A percentile compares a stretch with the other conserved stretches of the same genome.
Conservation (phyloP, 148 eudicot species). For the Dysphania ambrosioides region DNA sequence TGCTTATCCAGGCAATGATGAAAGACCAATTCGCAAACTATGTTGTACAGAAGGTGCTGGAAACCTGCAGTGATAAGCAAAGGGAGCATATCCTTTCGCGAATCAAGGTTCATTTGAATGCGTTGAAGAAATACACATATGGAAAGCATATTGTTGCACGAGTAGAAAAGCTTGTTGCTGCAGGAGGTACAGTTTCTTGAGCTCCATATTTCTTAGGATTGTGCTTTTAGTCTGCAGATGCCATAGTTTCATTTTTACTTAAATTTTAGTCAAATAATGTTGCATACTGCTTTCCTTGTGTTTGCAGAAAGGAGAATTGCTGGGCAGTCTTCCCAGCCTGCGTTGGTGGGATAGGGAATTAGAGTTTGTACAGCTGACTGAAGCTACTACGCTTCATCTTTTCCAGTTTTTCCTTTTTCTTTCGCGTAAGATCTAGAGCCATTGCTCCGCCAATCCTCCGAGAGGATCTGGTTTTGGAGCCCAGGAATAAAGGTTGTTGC, state of each 20-base stretch:
- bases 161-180: slow-evolving; percentile 94
- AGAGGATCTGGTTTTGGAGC: slow-evolving; percentile 33
- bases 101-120: slow-evolving; percentile 84
- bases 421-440: slow-evolving; percentile 19
- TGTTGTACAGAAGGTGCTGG: slow-evolving; percentile 93
- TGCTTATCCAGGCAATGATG: slow-evolving; percentile 80
- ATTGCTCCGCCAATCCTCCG: slow-evolving; percentile 28
- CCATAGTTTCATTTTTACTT: neutral
- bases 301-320: slow-evolving; percentile 65
- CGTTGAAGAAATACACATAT: slow-evolving; percentile 86
- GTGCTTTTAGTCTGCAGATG: neutral
- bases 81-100: slow-evolving; percentile 73
- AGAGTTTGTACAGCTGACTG: slow-evolving; percentile 69
- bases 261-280: slow-evolving; percentile 1
- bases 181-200: slow-evolving; percentile 59
- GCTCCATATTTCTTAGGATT: neutral
- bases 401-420: slow-evolving; percentile 17
- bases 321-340: slow-evolving; percentile 43
- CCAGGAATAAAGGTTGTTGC: slow-evolving; percentile 58
- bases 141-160: slow-evolving; percentile 97
- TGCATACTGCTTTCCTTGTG: neutral
- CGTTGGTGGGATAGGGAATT: slow-evolving; percentile 39
- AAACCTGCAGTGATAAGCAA: slow-evolving; percentile 85
- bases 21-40: slow-evolving; percentile 95
- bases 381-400: slow-evolving; percentile 43